Percentiles rank a stretch among this genome's conserved stretches.
Evolutionary conservation across 352 stramenopile species (phyloP).

Genomic region (Phytopythium ostracodes): DNA sequence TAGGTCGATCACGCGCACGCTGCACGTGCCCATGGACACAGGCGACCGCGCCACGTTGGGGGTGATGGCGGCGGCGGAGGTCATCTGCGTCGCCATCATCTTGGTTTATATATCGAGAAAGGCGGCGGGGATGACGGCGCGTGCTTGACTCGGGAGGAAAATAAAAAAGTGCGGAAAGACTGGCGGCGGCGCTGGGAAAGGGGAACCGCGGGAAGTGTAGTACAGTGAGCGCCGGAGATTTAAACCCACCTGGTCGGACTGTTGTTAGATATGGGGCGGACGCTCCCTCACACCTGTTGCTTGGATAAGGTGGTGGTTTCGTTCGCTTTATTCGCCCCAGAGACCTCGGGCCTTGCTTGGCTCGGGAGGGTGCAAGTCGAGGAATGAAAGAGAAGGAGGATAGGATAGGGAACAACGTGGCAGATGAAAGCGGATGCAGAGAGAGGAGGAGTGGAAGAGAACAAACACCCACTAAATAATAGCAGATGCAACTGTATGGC

Average conservation of each 20-base stretch:
- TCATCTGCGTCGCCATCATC: neutral
- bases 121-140: neutral
- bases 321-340: neutral
- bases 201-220: neutral
- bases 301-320: neutral
- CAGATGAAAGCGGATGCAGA: neutral
- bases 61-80: no score
- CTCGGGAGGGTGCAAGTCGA: neutral
- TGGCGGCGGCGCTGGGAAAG: neutral
- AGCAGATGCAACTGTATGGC: neutral
- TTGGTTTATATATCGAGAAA: neutral
- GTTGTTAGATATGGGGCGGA: neutral
- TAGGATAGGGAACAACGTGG: no score
- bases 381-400: neutral
- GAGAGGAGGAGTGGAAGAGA: neutral
- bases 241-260: neutral
- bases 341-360: neutral
- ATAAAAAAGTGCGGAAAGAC: slow-evolving; percentile 1
- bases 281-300: neutral
- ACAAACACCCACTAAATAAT: slow-evolving; percentile 5
- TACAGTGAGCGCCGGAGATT: neutral
- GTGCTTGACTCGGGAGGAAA: no score
- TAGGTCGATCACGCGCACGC: slow-evolving; percentile 80
- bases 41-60: neutral
- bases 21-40: slow-evolving; percentile 23